These are phyloP conservation scores for Colletotrichum brevisporum DNA, from an alignment of 2,329 filamentous ascomycete species.

Conservation along the genomic window DNA sequence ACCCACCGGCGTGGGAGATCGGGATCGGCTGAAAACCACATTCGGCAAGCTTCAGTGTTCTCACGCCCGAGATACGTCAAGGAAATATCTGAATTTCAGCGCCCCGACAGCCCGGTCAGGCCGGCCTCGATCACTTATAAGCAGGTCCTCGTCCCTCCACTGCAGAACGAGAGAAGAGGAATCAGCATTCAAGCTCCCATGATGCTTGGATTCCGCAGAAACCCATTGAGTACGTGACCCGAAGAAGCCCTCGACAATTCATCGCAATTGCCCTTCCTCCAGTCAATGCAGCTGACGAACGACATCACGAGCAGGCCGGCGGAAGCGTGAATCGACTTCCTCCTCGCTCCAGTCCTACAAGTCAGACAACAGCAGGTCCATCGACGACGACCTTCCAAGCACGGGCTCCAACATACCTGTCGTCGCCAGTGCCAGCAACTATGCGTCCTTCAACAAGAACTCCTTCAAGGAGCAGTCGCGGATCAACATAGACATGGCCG, in stretches of 20 bases:
- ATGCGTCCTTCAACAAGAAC: conserved; percentile 13
- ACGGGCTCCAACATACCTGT: conserved; percentile 23
- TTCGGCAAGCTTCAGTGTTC: neutral
- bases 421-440: conserved; percentile 13
- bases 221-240: conserved; percentile 34
- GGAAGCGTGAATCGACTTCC: conserved; percentile 35
- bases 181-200: neutral
- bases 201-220: conserved; percentile 40
- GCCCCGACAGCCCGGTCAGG: neutral
- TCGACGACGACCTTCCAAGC: conserved; percentile 8
- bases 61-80: neutral
- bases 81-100: neutral
- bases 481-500: neutral
- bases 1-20: neutral
- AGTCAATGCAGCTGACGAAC: neutral
- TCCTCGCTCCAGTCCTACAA: conserved; percentile 21
- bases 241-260: neutral
- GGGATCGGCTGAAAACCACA: neutral
- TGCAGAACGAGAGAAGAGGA: neutral
- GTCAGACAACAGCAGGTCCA: conserved; percentile 15
- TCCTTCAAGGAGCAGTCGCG: conserved; percentile 20
- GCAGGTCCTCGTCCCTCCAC: neutral
- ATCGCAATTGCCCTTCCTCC: neutral
- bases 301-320: conserved; percentile 10
- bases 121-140: conserved; percentile 15